phyloP scores from a whole-genome alignment of 306 rosid species.

The Fragaria vesca region DNA sequence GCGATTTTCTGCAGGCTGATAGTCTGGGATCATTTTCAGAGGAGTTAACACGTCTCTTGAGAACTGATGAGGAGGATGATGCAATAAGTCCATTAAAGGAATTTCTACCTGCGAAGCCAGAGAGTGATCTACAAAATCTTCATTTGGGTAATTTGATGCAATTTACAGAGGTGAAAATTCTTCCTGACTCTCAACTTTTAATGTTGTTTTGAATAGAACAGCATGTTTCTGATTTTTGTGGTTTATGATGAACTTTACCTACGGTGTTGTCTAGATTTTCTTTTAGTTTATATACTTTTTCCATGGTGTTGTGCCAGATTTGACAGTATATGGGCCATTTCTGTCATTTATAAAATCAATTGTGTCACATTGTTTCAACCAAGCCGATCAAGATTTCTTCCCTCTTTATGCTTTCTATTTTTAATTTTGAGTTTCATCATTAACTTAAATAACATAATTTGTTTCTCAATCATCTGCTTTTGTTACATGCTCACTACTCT shows the following conservation, averaged over 20 bases:
- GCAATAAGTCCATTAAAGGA: constrained; percentile 86
- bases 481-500: neutral
- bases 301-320: neutral
- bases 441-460: neutral
- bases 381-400: neutral
- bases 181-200: neutral
- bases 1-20: constrained; percentile 49
- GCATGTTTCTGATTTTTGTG: neutral
- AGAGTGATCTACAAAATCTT: constrained; percentile 59
- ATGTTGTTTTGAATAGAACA: neutral
- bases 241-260: neutral
- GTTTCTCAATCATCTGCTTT: neutral
- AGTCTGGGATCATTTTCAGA: constrained; percentile 88
- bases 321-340: neutral
- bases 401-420: neutral
- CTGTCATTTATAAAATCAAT: neutral
- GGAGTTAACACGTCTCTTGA: constrained; percentile 73
- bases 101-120: constrained; percentile 46
- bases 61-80: constrained; percentile 95
- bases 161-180: constrained; percentile 53
- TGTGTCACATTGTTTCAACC: neutral
- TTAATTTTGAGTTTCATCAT: neutral
- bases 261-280: neutral
- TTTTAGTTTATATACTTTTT: neutral
- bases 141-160: constrained; percentile 47